Evolutionary conservation across 1,139 yeast species (phyloP).

Genomic region (Yamadazyma mexicana): DNA sequence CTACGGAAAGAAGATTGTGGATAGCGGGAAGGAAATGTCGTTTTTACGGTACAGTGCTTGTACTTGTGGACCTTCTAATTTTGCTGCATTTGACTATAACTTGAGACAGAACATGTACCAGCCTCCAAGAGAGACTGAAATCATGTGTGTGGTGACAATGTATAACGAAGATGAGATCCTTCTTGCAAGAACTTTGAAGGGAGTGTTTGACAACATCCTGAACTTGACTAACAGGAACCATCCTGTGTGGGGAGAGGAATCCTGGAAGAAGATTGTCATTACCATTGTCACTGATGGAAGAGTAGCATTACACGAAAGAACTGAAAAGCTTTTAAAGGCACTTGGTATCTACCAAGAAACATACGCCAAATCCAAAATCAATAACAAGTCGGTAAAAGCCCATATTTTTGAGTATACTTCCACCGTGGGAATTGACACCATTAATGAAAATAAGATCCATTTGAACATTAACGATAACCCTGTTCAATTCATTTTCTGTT

Average conservation of each 20-base stretch:
- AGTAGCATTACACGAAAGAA: slow-evolving; percentile 61
- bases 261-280: slow-evolving; percentile 80
- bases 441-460: slow-evolving; percentile 49
- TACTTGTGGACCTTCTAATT: slow-evolving; percentile 75
- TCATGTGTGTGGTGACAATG: slow-evolving; percentile 75
- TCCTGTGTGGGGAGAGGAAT: slow-evolving; percentile 73
- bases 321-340: slow-evolving; percentile 66
- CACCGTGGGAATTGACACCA: slow-evolving; percentile 68
- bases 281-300: slow-evolving; percentile 80
- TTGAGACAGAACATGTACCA: slow-evolving; percentile 67
- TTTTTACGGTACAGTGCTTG: slow-evolving; percentile 81
- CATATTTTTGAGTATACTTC: slow-evolving; percentile 82
- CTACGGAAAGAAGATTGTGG: slow-evolving; percentile 48
- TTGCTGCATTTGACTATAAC: slow-evolving; percentile 55
- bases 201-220: slow-evolving; percentile 71
- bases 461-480: slow-evolving; percentile 65
- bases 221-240: slow-evolving; percentile 60
- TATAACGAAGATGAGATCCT: slow-evolving; percentile 78
- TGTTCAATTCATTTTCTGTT: slow-evolving; percentile 71
- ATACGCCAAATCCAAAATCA: slow-evolving; percentile 75
- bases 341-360: slow-evolving; percentile 82
- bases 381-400: slow-evolving; percentile 65
- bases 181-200: slow-evolving; percentile 71
- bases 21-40: slow-evolving; percentile 62
- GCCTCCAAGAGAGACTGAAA: slow-evolving; percentile 69